Conservation (phyloP, 2,329 filamentous ascomycete species). For the Claviceps digitariae region DNA sequence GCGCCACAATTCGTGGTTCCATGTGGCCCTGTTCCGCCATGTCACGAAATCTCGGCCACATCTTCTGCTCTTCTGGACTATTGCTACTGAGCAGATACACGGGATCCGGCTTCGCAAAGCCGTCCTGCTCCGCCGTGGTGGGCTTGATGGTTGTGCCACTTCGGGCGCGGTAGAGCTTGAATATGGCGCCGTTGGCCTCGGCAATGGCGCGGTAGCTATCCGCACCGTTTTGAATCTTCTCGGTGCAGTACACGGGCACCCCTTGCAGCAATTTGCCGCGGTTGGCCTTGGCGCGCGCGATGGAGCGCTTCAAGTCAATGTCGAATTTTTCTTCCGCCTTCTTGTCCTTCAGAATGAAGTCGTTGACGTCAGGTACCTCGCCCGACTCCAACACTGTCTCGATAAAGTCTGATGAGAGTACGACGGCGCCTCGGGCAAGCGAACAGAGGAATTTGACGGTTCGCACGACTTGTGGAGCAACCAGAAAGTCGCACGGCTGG, state of each 20-base stretch:
- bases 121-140: conserved; percentile 51
- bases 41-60: conserved; percentile 70
- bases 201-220: conserved; percentile 80
- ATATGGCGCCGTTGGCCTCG: conserved; percentile 75
- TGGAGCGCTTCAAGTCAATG: conserved; percentile 54
- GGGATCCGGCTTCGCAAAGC: conserved; percentile 49
- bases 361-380: conserved; percentile 46
- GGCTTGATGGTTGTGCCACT: conserved; percentile 53
- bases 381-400: conserved; percentile 60
- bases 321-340: conserved; percentile 59
- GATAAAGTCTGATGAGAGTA: conserved; percentile 68
- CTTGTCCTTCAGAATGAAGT: conserved; percentile 57
- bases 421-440: conserved; percentile 63
- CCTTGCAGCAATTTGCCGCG: conserved; percentile 61
- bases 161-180: conserved; percentile 62
- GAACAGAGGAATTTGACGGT: conserved; percentile 91
- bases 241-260: conserved; percentile 73
- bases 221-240: conserved; percentile 63
- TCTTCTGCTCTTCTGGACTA: conserved; percentile 49
- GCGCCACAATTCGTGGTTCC: conserved; percentile 64
- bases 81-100: conserved; percentile 72
- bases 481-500: conserved; percentile 68
- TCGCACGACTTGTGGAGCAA: conserved; percentile 73
- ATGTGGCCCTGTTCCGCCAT: conserved; percentile 69
- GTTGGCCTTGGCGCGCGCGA: conserved; percentile 61